Evolutionary conservation across 1,284 basidiomycete genomes (phyloP), one percentile per base, ranked within the genome.

Genomic region (Malassezia globosa): DNA sequence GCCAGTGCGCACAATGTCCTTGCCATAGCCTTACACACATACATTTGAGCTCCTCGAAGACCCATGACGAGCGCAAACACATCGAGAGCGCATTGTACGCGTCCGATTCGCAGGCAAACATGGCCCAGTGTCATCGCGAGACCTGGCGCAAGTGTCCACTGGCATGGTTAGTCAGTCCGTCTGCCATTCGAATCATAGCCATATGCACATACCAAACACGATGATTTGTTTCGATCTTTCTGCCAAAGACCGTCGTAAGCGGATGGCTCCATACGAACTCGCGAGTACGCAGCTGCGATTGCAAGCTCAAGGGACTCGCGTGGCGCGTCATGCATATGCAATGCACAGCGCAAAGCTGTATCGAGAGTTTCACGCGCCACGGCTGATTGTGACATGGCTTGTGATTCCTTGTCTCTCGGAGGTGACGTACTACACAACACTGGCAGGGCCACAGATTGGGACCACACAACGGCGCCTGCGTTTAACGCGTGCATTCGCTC

Each of bases 121-220:
- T 52, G 44, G 21, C 50, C 50, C 11, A 47, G 21, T 3, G 39
- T 22, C n/a, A 41, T n/a, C 7, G 44, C 45, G 6, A 52, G 22
- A 8, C 50, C 50, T 4, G 44, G 41, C 10, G 22, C 22, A 8
- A 36, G 26, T 7, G 50, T 47, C 50, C 50, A 52, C 44, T 46
- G 23, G 4, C 29, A 31, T 16, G 18, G 18, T 46, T 13, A 45
- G n/a, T n/a, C n/a, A n/a, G n/a, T n/a, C n/a, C n/a, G n/a, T n/a
- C n/a, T n/a, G n/a, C n/a, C n/a, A n/a, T n/a, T n/a, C n/a, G n/a
- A n/a, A n/a, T n/a, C n/a, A n/a, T n/a, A n/a, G n/a, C n/a, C n/a
- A n/a, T n/a, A n/a, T n/a, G n/a, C n/a, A n/a, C n/a, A n/a, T n/a
- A n/a, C n/a, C n/a, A n/a, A n/a, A n/a, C n/a, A n/a, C n/a, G n/a